These are phyloP conservation scores for Aureobasidium sp. DNA, from an alignment of 2,329 filamentous ascomycete species.

Conservation along the genomic window DNA sequence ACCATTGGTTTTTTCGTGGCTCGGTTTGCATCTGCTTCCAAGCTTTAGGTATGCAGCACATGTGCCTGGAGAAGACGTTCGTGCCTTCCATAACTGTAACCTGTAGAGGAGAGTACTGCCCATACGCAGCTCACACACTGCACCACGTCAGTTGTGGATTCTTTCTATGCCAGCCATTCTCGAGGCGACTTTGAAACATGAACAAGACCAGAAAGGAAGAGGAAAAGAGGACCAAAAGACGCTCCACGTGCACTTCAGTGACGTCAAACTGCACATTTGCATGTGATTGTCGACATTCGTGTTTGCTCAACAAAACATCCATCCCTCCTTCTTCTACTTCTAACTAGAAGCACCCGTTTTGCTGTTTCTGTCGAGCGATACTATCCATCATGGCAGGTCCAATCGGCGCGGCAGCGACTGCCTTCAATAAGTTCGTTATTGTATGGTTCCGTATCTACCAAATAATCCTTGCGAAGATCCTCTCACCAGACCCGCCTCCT, in stretches of 20 bases:
- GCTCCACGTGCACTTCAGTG: not conserved
- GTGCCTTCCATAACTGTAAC: not conserved
- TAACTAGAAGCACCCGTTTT: not conserved
- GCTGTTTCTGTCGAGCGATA: not conserved
- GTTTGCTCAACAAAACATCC: not conserved
- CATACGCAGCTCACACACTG: not conserved
- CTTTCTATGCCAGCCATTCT: not conserved
- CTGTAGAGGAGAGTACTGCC: too few species aligned
- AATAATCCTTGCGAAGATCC: conserved; percentile 52
- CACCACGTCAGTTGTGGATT: not conserved
- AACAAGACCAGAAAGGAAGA: too few species aligned
- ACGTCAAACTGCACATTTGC: not conserved
- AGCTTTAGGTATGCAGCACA: not conserved
- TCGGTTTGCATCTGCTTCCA: not conserved
- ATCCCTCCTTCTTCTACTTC: not conserved
- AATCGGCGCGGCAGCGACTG: not conserved
- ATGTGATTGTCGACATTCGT: not conserved
- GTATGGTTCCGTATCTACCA: conserved; percentile 59
- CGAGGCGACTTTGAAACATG: not conserved
- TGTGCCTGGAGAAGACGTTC: not conserved
- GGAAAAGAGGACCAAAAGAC: not conserved
- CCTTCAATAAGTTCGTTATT: conserved; percentile 39
- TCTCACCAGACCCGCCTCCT: conserved; percentile 61
- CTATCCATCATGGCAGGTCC: not conserved
- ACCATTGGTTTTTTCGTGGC: not conserved